Evolutionary conservation across 2,329 filamentous ascomycete genomes (phyloP).

Genomic region (Exophiala sideris): DNA sequence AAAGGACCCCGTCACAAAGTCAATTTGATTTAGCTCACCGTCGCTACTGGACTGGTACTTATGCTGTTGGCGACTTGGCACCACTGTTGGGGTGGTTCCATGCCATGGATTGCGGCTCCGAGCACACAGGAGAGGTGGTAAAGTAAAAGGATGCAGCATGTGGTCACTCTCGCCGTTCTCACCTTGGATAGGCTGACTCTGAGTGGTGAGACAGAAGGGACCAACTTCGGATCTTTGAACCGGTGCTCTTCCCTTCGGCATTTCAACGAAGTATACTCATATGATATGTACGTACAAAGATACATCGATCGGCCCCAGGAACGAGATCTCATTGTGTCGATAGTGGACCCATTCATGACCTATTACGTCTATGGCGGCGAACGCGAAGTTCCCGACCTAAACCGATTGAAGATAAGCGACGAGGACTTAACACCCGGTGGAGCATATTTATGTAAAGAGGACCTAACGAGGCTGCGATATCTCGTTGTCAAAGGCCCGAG

Average conservation of each 20-base stretch:
- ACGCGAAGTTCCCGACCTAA: neutral
- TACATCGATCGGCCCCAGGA: neutral
- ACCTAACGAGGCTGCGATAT: neutral
- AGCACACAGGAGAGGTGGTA: neutral
- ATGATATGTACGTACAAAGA: neutral
- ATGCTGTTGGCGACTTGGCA: neutral
- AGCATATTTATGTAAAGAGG: neutral
- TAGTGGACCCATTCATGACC: neutral
- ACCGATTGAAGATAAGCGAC: neutral
- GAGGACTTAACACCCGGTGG: neutral
- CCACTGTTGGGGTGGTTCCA: neutral
- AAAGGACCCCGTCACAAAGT: no score
- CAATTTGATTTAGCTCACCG: no score
- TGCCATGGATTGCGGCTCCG: neutral
- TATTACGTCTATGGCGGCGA: neutral
- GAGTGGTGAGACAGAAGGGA: neutral
- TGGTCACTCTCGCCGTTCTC: neutral
- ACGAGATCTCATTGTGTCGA: neutral
- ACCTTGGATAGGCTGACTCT: neutral
- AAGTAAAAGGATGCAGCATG: neutral
- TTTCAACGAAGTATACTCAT: no score
- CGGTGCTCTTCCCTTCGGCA: neutral
- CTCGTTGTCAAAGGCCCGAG: neutral
- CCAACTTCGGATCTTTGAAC: neutral
- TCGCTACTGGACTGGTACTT: neutral